Base-by-base conservation (phyloP, 441 rosid species). In the Pelargonium exstipulatum region DNA sequence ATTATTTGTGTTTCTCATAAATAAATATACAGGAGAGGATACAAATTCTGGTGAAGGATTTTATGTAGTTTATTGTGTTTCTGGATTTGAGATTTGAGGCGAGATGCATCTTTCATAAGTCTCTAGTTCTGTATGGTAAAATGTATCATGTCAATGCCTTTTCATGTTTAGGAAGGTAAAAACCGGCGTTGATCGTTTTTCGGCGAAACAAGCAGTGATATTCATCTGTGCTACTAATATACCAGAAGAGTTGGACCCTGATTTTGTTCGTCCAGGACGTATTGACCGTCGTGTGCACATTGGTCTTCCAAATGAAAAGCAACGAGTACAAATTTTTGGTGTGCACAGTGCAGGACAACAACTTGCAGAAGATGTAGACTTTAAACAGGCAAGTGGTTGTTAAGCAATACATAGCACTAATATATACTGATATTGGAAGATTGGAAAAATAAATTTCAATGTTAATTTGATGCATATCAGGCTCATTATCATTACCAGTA, bases 221-320 rank as follows among this genome's bases (percentile, higher is more conserved):
- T 94, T 94, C 86, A 87, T 94, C 62, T 94, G 99, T 78, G 99
- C 99, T 37, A 94, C 99, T 75, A 94, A 91, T 83, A 89, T 96
- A 74, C 97, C 97, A 68, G 96, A 94, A 80, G 99, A 91, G 76
- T 81, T 94, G 80, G 96, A 94, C 86, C 82, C 83, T 35, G 97
- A 94, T 82, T 91, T 94, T 86, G 90, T 94, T 78, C 90, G 94
- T 68, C 66, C 86, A 75, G 97, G 97, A 64, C 94, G 96, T 69
- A 94, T 94, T 69, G 97, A 94, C 76, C 97, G 99, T 62, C 96
- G 95, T 57, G 83, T 94, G 71, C 90, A 88, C 81, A 86, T 94
- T 83, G 99, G 99, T 69, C 83, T 94, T 79, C 99, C 99, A 12
- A 90, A 91, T 77, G 97, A 95, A 68, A 86, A 85, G 72, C 97